A percentile compares a stretch with the other conserved stretches of the same genome.
Conservation (phyloP, 306 rosid genomes). For the Senna siamea region DNA sequence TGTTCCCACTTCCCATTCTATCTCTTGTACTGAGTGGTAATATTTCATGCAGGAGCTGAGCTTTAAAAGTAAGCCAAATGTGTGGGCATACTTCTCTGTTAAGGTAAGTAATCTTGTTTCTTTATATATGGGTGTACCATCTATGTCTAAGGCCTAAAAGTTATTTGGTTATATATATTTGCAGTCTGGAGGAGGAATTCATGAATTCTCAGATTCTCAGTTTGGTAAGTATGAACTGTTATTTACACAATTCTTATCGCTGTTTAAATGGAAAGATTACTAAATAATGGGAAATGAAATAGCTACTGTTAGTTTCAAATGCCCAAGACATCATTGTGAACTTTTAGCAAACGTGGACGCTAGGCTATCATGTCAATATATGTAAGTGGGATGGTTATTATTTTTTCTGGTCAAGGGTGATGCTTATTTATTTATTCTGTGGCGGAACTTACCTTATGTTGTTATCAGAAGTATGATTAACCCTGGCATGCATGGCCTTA, state of each 20-base stretch:
- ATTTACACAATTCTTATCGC: neutral
- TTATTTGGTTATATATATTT: conserved; percentile 48
- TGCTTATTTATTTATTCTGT: too few species aligned
- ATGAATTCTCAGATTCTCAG: conserved; percentile 98
- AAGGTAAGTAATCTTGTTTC: conserved; percentile 61
- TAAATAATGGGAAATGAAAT: conserved; percentile 2
- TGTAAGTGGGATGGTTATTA: neutral
- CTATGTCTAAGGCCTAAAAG: conserved; percentile 39
- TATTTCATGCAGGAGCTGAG: conserved; percentile 79
- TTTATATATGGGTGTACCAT: conserved; percentile 34
- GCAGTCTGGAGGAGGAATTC: conserved; percentile 99
- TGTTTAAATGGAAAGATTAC: neutral
- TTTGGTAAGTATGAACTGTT: conserved; percentile 68
- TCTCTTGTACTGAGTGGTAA: conserved; percentile 39
- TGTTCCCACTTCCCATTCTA: conserved; percentile 20
- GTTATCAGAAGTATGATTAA: conserved; percentile 6
- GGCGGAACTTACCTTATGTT: neutral
- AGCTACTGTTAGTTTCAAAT: neutral
- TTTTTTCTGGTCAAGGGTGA: neutral
- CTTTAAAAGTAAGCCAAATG: conserved; percentile 99
- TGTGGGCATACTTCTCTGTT: conserved; percentile 99
- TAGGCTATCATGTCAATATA: neutral
- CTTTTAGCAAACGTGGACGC: neutral
- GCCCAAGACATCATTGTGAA: neutral
- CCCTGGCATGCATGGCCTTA: conserved; percentile 20